These are phyloP conservation scores for Leptographium flavum DNA, from an alignment of 2,329 filamentous ascomycete genomes.

Conservation along the genomic window DNA sequence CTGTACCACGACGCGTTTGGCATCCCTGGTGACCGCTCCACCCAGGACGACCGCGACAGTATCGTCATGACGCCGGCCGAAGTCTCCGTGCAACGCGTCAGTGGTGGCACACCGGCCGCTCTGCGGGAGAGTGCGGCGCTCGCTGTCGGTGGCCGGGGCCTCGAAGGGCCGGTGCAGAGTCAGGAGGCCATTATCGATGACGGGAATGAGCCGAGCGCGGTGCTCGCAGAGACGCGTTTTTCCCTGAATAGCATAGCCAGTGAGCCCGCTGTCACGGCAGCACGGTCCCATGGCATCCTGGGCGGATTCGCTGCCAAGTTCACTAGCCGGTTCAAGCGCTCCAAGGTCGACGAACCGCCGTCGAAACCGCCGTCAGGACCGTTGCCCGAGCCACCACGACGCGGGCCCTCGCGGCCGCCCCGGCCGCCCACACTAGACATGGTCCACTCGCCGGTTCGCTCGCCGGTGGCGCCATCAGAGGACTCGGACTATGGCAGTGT, in stretches of 20 bases:
- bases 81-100: background rate
- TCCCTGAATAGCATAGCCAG: background rate
- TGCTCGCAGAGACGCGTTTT: background rate
- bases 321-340: background rate
- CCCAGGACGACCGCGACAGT: background rate
- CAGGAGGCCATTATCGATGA: slow-evolving; percentile 8
- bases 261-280: background rate
- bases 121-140: background rate
- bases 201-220: background rate
- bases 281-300: background rate
- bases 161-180: slow-evolving; percentile 3
- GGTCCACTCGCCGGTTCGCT: no score
- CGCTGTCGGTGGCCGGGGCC: background rate
- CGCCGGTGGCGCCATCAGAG: slow-evolving; percentile 5
- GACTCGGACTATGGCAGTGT: slow-evolving; percentile 11
- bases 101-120: background rate
- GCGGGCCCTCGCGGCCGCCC: background rate
- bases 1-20: background rate
- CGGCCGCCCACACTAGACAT: background rate
- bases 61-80: background rate
- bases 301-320: background rate
- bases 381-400: background rate
- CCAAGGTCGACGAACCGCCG: background rate
- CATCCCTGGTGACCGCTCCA: background rate
- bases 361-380: background rate